These are phyloP conservation scores for Hypoxylon sp. DNA, from an alignment of 2,329 filamentous ascomycete genomes.

Conservation along the genomic window DNA sequence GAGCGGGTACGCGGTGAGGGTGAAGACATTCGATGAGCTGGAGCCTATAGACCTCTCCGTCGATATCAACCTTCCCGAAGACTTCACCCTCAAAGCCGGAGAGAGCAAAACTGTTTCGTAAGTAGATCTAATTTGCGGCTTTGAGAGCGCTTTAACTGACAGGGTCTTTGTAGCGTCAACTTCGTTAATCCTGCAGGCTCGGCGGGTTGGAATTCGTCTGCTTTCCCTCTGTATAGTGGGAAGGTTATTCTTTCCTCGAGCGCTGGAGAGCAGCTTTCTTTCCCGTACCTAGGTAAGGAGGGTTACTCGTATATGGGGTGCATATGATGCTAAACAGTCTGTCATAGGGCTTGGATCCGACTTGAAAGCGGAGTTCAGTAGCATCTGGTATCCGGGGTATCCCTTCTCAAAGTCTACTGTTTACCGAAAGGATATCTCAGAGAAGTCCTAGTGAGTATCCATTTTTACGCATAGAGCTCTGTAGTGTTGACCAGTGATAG, in stretches of 20 bases:
- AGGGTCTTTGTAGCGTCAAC: constrained; percentile 40
- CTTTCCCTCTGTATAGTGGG: constrained; percentile 54
- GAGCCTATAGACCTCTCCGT: constrained; percentile 39
- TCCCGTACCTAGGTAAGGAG: constrained; percentile 53
- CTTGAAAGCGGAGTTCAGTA: constrained; percentile 42
- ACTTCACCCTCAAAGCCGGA: constrained; percentile 47
- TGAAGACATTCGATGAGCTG: constrained; percentile 45
- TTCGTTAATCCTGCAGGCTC: constrained; percentile 49
- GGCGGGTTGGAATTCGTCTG: constrained; percentile 48
- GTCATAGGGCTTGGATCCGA: constrained; percentile 44
- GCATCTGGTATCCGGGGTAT: constrained; percentile 40
- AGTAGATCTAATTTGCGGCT: constrained; percentile 1
- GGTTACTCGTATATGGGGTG: background rate
- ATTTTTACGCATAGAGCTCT: constrained; percentile 11
- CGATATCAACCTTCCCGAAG: constrained; percentile 41
- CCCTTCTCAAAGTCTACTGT: constrained; percentile 37
- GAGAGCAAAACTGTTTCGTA: constrained; percentile 47
- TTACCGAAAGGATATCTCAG: constrained; percentile 9
- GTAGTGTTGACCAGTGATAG: constrained; percentile 34
- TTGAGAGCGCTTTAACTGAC: background rate
- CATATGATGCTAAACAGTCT: background rate
- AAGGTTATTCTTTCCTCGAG: constrained; percentile 52
- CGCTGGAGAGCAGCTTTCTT: constrained; percentile 51
- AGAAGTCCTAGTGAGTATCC: constrained; percentile 40
- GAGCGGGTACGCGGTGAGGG: constrained; percentile 23